These are phyloP conservation scores for Fusarium luffae DNA, from an alignment of 2,329 filamentous ascomycete genomes.

Conservation along the genomic window DNA sequence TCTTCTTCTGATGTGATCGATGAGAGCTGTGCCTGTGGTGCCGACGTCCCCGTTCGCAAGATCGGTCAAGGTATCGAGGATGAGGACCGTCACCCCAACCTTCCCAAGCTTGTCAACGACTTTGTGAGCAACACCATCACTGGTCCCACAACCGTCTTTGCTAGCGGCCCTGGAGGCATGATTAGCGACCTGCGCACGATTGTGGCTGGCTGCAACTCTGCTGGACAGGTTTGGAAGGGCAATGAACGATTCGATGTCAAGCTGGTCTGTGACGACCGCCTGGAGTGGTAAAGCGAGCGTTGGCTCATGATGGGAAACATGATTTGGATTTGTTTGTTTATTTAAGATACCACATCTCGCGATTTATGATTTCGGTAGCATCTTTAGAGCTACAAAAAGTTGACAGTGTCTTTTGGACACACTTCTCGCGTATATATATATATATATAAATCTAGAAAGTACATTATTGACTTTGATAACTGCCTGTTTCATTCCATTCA, in stretches of 20 bases:
- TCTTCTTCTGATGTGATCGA: conserved; percentile 42
- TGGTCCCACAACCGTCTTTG: conserved; percentile 67
- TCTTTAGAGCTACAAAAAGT: conserved; percentile 8
- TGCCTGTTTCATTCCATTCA: neutral
- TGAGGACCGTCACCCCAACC: conserved; percentile 56
- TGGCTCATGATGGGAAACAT: neutral
- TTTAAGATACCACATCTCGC: conserved; percentile 41
- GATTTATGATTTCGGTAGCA: conserved; percentile 24
- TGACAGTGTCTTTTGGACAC: neutral
- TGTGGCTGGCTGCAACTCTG: conserved; percentile 65
- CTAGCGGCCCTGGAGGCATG: conserved; percentile 70
- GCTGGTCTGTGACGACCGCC: conserved; percentile 69
- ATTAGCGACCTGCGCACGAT: conserved; percentile 65
- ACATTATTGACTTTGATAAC: neutral
- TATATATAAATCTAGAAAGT: neutral
- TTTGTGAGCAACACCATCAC: conserved; percentile 61
- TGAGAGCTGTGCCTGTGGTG: conserved; percentile 43
- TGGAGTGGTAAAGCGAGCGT: conserved; percentile 58
- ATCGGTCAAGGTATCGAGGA: conserved; percentile 45
- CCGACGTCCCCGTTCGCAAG: conserved; percentile 46
- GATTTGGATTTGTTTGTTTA: conserved; percentile 19
- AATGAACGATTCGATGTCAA: conserved; percentile 66
- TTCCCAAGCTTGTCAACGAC: conserved; percentile 57
- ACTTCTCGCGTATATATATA: conserved; percentile 5
- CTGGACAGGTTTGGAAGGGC: conserved; percentile 66